A percentile compares a stretch with the other conserved stretches of the same genome.
These are phyloP conservation scores for Penstemon davidsonii DNA, from an alignment of 257 asterid species.

Conservation along the genomic window DNA sequence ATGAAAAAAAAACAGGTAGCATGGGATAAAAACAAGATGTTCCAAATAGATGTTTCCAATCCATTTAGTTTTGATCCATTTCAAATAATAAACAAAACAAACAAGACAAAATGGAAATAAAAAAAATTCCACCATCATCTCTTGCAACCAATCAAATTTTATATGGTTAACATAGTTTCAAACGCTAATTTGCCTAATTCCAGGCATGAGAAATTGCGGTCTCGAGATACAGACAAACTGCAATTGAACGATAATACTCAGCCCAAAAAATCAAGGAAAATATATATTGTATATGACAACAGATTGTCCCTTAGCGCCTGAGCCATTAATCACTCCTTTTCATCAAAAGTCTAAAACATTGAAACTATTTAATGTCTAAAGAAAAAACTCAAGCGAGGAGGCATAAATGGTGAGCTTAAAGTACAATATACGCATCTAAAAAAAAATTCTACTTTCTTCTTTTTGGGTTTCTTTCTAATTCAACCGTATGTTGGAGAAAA, in stretches of 20 bases:
- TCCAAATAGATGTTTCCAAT: too few species aligned
- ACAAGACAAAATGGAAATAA: too few species aligned
- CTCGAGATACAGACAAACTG: neutral
- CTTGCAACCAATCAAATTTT: neutral
- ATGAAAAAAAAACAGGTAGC: too few species aligned
- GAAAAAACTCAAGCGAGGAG: neutral
- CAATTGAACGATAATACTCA: slow-evolving; percentile 1
- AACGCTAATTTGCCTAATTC: neutral
- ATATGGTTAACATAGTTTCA: neutral
- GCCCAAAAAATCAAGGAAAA: neutral
- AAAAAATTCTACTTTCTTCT: neutral
- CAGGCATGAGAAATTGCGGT: neutral
- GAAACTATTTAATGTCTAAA: too few species aligned
- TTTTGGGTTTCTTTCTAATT: neutral
- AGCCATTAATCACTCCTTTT: neutral
- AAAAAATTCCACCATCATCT: too few species aligned
- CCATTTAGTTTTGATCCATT: too few species aligned
- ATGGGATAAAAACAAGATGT: too few species aligned
- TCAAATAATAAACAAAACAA: too few species aligned
- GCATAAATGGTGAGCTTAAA: neutral
- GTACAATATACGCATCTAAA: neutral
- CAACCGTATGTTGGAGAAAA: neutral
- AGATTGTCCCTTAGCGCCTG: neutral
- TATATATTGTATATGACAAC: neutral
- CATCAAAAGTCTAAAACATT: neutral